A percentile compares a stretch with the other conserved stretches of the same genome.
These are phyloP conservation scores for Elaphomyces granulatus DNA, from an alignment of 495 filamentous ascomycete species.

Conservation along the genomic window DNA sequence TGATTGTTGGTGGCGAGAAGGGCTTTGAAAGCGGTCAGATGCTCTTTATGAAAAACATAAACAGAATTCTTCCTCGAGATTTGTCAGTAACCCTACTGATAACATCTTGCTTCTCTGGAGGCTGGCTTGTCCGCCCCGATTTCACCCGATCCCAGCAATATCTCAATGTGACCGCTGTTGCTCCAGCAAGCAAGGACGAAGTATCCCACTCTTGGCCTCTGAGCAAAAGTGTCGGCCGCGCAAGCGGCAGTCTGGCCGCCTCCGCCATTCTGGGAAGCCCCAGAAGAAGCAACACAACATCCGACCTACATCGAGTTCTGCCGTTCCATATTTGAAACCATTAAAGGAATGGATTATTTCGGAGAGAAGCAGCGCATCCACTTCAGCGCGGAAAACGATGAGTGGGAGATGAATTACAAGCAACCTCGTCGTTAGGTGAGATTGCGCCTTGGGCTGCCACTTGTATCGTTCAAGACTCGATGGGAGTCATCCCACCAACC, in stretches of 20 bases:
- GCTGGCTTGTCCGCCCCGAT: too few relatives aligned
- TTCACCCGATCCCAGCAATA: too few relatives aligned
- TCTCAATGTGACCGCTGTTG: constrained; percentile 5
- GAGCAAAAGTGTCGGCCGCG: constrained; percentile 3
- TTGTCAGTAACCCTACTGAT: constrained; percentile 8
- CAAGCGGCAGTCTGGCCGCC: constrained; percentile 4
- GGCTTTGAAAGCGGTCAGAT: constrained; percentile 1
- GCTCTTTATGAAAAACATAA: constrained; percentile 4
- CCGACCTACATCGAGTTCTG: constrained; percentile 4
- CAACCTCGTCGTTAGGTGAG: too few relatives aligned
- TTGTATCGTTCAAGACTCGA: constrained; percentile 1
- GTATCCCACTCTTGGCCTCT: constrained; percentile 3
- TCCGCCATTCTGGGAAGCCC: constrained; percentile 3
- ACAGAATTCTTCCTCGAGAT: background rate
- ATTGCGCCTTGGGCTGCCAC: constrained; percentile 3
- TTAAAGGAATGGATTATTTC: constrained; percentile 2
- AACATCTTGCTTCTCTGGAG: constrained; percentile 10
- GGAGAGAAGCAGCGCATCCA: constrained; percentile 5
- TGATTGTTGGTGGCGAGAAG: background rate
- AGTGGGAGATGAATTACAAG: constrained; percentile 11
- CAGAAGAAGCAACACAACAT: too few relatives aligned
- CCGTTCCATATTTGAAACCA: constrained; percentile 1
- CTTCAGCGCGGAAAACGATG: constrained; percentile 10
- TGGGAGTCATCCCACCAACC: constrained; percentile 2
- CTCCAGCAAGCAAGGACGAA: too few relatives aligned